Conservation (phyloP, 2,329 filamentous ascomycete genomes). For the Venturia effusa region DNA sequence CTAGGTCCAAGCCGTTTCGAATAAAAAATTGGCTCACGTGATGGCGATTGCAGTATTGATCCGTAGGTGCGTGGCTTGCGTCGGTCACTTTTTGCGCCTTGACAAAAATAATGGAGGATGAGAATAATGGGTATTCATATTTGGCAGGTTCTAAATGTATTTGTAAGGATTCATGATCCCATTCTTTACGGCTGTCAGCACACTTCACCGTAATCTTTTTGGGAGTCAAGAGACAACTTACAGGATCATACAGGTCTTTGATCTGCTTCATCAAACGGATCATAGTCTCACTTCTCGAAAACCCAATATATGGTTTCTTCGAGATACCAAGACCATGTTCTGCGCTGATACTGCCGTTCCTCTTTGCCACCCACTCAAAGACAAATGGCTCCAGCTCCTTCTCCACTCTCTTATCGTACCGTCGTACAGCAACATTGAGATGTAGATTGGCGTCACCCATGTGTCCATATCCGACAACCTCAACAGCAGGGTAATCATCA, state of each 20-base stretch:
- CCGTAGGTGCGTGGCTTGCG: background rate
- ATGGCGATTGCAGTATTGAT: background rate
- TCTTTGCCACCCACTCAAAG: conserved; percentile 89
- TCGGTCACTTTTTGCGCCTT: background rate
- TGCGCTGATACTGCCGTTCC: conserved; percentile 87
- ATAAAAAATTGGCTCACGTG: background rate
- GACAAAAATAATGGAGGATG: background rate
- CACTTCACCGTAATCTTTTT: background rate
- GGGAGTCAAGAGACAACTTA: conserved; percentile 38
- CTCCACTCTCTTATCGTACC: conserved; percentile 82
- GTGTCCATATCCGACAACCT: conserved; percentile 92
- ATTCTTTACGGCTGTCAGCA: conserved; percentile 47
- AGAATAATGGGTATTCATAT: background rate
- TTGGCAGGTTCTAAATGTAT: conserved; percentile 49
- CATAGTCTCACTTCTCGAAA: conserved; percentile 82
- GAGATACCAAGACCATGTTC: conserved; percentile 90
- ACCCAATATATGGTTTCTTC: conserved; percentile 92
- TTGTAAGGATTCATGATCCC: conserved; percentile 99
- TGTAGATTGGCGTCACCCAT: conserved; percentile 97
- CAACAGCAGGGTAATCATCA: conserved; percentile 66
- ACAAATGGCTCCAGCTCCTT: conserved; percentile 85
- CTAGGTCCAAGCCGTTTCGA: background rate
- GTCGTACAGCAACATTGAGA: conserved; percentile 73
- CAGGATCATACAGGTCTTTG: conserved; percentile 88
- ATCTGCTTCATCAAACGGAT: conserved; percentile 88